Conservation (phyloP, 495 filamentous ascomycete species). For the Podospora comata region DNA sequence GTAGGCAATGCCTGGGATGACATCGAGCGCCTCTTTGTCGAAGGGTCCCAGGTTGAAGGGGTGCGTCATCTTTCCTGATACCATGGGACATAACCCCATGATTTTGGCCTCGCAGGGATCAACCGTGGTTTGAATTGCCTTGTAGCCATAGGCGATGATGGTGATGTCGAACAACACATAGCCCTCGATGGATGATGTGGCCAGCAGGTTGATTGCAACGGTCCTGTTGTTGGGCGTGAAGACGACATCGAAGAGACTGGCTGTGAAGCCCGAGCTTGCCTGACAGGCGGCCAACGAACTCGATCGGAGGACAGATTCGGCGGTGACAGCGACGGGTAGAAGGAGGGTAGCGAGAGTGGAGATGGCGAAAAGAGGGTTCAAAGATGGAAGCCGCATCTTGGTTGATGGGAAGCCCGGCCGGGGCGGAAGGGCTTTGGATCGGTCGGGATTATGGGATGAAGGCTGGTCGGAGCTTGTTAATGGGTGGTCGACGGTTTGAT, state of each 20-base stretch:
- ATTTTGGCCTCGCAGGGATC: conserved; percentile 73
- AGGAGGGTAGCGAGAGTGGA: conserved; percentile 35
- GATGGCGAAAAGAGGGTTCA: conserved; percentile 33
- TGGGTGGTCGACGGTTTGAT: background rate
- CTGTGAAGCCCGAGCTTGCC: conserved; percentile 73
- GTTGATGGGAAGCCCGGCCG: conserved; percentile 12
- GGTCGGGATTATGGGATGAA: conserved; percentile 1
- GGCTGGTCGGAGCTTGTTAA: background rate
- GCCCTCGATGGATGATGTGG: conserved; percentile 79
- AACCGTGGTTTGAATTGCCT: conserved; percentile 58
- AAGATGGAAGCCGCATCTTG: conserved; percentile 37
- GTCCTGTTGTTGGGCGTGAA: conserved; percentile 75
- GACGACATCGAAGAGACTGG: conserved; percentile 75
- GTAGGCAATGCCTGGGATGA: conserved; percentile 84
- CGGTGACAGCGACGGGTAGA: conserved; percentile 23
- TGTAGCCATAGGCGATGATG: conserved; percentile 79
- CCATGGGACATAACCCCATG: conserved; percentile 89
- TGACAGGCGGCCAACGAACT: conserved; percentile 77
- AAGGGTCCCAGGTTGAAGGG: conserved; percentile 61
- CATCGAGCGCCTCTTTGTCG: conserved; percentile 49
- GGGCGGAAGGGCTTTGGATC: conserved; percentile 2
- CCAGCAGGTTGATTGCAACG: conserved; percentile 71
- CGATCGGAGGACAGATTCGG: conserved; percentile 57
- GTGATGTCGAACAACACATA: conserved; percentile 76
- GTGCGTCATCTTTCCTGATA: conserved; percentile 74